phyloP scores from a whole-genome alignment of 1,284 basidiomycete species.

The Rhodotorula glutinis region DNA sequence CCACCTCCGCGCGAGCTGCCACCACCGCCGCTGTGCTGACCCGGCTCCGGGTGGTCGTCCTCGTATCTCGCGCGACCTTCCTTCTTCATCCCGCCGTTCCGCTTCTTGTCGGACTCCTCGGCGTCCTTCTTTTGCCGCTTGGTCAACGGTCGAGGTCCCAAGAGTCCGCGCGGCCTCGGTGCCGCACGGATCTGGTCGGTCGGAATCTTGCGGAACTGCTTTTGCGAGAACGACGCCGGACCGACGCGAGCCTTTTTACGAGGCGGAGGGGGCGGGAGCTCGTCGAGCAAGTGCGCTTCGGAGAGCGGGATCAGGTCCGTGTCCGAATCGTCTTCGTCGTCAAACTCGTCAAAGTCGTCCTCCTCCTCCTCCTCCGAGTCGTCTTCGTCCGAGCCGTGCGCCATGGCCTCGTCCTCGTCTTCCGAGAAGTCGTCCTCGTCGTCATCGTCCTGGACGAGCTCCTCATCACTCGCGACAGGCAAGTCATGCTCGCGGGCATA shows the following conservation, averaged over 20 bases:
- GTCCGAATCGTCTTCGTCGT: slow-evolving; percentile 31
- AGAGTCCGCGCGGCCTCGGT: slow-evolving; percentile 21
- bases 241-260: slow-evolving; percentile 26
- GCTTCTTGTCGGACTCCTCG: slow-evolving; percentile 20
- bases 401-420: slow-evolving; percentile 25
- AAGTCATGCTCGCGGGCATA: slow-evolving; percentile 19
- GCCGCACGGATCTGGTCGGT: slow-evolving; percentile 18
- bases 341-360: slow-evolving; percentile 3
- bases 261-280: neutral
- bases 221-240: slow-evolving; percentile 33
- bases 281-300: slow-evolving; percentile 22
- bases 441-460: slow-evolving; percentile 40
- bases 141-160: slow-evolving; percentile 12
- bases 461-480: slow-evolving; percentile 43
- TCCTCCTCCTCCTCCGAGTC: slow-evolving; percentile 7
- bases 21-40: neutral
- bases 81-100: slow-evolving; percentile 16
- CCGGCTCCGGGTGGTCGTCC: slow-evolving; percentile 3
- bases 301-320: slow-evolving; percentile 29
- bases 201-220: slow-evolving; percentile 31
- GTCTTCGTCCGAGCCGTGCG: slow-evolving; percentile 27
- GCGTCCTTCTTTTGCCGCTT: slow-evolving; percentile 31
- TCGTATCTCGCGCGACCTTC: slow-evolving; percentile 11
- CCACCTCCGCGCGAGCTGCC: neutral
- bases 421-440: slow-evolving; percentile 25